Evolutionary conservation across 2,329 filamentous ascomycete genomes (phyloP).

Genomic region (Trichophyton simii): DNA sequence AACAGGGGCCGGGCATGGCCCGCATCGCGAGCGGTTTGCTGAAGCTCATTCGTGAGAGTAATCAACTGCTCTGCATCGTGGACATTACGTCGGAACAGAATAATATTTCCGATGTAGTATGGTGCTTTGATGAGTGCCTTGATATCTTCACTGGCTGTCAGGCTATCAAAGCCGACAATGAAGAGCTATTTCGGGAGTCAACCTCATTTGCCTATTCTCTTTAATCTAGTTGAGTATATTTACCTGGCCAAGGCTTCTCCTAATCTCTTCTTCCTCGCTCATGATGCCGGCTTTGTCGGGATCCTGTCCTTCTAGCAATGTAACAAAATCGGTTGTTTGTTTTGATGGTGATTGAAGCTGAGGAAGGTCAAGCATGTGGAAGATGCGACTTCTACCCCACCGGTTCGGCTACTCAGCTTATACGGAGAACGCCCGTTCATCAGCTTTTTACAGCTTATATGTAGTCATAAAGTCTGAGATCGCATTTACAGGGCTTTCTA

Average conservation of each 20-base stretch:
- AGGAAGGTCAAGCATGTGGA: neutral
- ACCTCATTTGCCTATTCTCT: neutral
- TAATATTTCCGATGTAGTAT: conserved; percentile 31
- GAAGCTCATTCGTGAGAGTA: conserved; percentile 18
- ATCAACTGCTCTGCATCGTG: conserved; percentile 26
- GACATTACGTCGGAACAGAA: conserved; percentile 35
- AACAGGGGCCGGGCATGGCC: conserved; percentile 31
- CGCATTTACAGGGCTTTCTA: no score
- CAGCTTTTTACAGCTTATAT: neutral
- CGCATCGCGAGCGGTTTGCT: conserved; percentile 28
- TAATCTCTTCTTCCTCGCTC: neutral
- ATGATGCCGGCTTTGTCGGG: neutral
- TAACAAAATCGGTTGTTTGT: neutral
- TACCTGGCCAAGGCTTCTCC: neutral
- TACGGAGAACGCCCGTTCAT: neutral
- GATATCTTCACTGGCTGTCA: conserved; percentile 29
- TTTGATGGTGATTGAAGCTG: neutral
- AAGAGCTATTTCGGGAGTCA: conserved; percentile 26
- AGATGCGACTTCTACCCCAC: neutral
- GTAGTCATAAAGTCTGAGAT: no score
- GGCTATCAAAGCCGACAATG: conserved; percentile 33
- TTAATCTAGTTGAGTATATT: neutral
- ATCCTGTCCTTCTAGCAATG: no score
- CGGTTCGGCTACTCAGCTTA: neutral
- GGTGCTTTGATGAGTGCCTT: conserved; percentile 30